phyloP scores from a whole-genome alignment of 1,139 yeast species.

The Starmera stellimalicola region DNA sequence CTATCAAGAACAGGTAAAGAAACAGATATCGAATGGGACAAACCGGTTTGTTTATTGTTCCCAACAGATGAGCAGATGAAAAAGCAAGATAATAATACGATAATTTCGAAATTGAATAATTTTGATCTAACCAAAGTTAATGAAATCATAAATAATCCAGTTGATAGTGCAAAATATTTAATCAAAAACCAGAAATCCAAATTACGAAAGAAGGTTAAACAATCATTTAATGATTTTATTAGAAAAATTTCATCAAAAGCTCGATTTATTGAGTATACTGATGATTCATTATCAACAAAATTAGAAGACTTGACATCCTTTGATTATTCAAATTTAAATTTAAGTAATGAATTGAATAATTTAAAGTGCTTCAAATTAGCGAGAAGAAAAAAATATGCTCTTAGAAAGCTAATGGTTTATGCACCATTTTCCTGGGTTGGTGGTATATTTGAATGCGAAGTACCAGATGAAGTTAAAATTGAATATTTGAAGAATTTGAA shows the following conservation, averaged over 20 bases:
- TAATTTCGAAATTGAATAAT: conserved; percentile 1
- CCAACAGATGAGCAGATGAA: conserved; percentile 15
- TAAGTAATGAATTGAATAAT: conserved; percentile 18
- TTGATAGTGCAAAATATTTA: background rate
- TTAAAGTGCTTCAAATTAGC: conserved; percentile 53
- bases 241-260: conserved; percentile 6
- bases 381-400: conserved; percentile 49
- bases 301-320: conserved; percentile 10
- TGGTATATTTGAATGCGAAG: conserved; percentile 48
- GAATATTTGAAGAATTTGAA: conserved; percentile 22
- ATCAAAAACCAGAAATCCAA: background rate
- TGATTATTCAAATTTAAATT: conserved; percentile 9
- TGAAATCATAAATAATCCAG: background rate
- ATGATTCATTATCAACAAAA: conserved; percentile 8
- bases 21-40: conserved; percentile 42
- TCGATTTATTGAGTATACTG: conserved; percentile 11
- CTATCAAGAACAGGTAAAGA: conserved; percentile 26
- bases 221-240: conserved; percentile 8
- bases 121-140: background rate
- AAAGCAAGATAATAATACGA: conserved; percentile 8
- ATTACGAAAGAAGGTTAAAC: conserved; percentile 1
- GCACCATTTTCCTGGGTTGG: conserved; percentile 59
- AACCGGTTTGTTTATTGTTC: conserved; percentile 39
- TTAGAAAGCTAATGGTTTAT: conserved; percentile 38
- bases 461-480: conserved; percentile 22